Evolutionary conservation across 495 filamentous ascomycete genomes (phyloP), one percentile per base, ranked within the genome.

Genomic region (Emericellopsis terricola): DNA sequence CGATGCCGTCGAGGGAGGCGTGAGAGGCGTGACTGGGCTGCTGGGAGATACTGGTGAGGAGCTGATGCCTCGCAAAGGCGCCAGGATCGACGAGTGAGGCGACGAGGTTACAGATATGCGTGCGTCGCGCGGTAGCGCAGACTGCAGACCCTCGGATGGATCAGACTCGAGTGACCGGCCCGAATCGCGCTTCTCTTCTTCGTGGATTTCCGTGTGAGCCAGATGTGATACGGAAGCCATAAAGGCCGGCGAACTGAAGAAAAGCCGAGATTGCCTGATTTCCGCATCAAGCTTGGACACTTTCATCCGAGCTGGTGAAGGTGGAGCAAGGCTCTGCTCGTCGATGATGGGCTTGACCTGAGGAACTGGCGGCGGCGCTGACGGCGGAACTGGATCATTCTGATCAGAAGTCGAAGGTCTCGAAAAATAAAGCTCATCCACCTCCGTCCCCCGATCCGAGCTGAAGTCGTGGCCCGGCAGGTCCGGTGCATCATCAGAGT

Each of bases 171-270:
- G 21, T 24, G 51, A 34, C 28, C 48, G 50, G 30, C 38, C 46
- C 19, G 51, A 53, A 36, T 53, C 48, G 31, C 47, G 50, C 29
- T 55, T 57, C 19, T 39, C 46, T 10, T 35, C 14, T 15, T 38
- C 8, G 42, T 31, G 3, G 39, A 16, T n/a, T 13, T 33, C 4
- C 34, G 34, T 27, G 39, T 35, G 24, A 15, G 33, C 24, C 7
- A 35, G 33, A 14, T 19, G 19, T n/a, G 33, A 21, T 9, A 35
- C 33, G 3, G 21, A 24, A 5, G 33, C 20, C 21, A 23, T 35
- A 23, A 35, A 35, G 4, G 33, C 33, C 2, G 33, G 5, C 13
- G 19, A 24, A 21, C 19, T 24, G 14, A 35, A 35, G 13, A 35
- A 15, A 19, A 35, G 23, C 20, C 27, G 23, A 15, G 33, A 35